A percentile compares a stretch with the other conserved stretches of the same genome.
Conservation (phyloP, 1,284 basidiomycete genomes). For the Moniliophthora roreri region DNA sequence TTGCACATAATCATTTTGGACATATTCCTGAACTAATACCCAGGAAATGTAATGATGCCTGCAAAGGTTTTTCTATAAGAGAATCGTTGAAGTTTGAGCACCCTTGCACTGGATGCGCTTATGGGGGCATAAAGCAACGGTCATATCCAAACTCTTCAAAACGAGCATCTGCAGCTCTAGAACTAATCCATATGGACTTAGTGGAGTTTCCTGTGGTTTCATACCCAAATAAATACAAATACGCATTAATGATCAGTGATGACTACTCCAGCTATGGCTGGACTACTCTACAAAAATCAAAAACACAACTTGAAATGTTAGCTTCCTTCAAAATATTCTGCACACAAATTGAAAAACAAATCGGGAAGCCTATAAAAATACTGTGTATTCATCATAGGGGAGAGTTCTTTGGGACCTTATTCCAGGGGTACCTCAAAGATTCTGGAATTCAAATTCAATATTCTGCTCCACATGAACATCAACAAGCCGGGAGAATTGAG, state of each 20-base stretch:
- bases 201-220: slow-evolving; percentile 20
- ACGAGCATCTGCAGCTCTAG: slow-evolving; percentile 16
- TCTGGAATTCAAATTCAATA: slow-evolving; percentile 9
- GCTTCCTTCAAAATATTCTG: not conserved
- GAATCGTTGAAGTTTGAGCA: too few relatives aligned
- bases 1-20: too few relatives aligned
- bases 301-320: slow-evolving; percentile 6
- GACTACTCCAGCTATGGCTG: slow-evolving; percentile 22
- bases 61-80: too few relatives aligned
- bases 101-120: slow-evolving; percentile 28
- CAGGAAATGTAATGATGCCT: too few relatives aligned
- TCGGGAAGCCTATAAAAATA: slow-evolving; percentile 3
- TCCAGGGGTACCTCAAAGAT: not conserved
- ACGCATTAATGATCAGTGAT: slow-evolving; percentile 28
- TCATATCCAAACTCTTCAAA: slow-evolving; percentile 17
- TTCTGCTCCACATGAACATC: slow-evolving; percentile 6
- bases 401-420: slow-evolving; percentile 10
- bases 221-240: slow-evolving; percentile 23
- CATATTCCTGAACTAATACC: too few relatives aligned
- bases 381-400: slow-evolving; percentile 12
- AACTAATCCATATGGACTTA: slow-evolving; percentile 27
- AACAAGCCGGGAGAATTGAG: slow-evolving; percentile 16
- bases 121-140: slow-evolving; percentile 22
- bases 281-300: slow-evolving; percentile 11
- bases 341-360: slow-evolving; percentile 3